A percentile compares a stretch with the other conserved stretches of the same genome.
Conservation (phyloP, 106 monocot species). For the Apostasia ramifera region DNA sequence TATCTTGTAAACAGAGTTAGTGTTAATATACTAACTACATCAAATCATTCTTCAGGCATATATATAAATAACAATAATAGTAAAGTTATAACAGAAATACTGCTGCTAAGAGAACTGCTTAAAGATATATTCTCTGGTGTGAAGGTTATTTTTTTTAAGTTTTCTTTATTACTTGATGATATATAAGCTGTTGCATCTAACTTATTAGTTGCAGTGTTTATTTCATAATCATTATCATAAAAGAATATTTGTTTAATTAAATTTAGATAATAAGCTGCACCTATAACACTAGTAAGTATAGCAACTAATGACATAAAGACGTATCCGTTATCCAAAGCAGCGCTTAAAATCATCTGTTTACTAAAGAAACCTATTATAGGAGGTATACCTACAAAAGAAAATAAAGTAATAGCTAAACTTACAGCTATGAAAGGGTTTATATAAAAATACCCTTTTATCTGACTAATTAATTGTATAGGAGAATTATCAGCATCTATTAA, state of each 20-base stretch:
- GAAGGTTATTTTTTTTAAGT: no score
- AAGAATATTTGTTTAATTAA: slow-evolving; percentile 9
- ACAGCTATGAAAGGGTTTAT: background rate
- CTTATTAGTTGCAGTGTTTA: background rate
- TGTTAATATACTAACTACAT: background rate
- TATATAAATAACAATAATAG: slow-evolving; percentile 3
- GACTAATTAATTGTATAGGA: slow-evolving; percentile 2
- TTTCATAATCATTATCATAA: background rate
- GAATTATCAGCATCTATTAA: slow-evolving; percentile 1
- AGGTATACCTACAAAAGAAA: slow-evolving; percentile 6
- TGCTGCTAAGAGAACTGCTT: background rate
- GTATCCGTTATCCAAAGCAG: slow-evolving; percentile 5
- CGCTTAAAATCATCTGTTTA: slow-evolving; percentile 9
- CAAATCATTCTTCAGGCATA: slow-evolving; percentile 3
- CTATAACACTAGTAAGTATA: slow-evolving; percentile 3
- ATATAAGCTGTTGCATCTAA: background rate
- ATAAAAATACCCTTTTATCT: slow-evolving; percentile 8
- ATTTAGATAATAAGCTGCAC: slow-evolving; percentile 8
- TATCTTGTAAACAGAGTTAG: background rate
- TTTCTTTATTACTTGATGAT: no score
- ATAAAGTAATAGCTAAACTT: slow-evolving; percentile 5
- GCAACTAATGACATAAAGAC: slow-evolving; percentile 9
- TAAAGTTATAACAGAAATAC: background rate
- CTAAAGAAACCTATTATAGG: slow-evolving; percentile 7
- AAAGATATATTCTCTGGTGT: slow-evolving; percentile 3